Evolutionary conservation across 176 grass and related monocot species (phyloP).

Genomic region (Oropetium thomaeum): DNA sequence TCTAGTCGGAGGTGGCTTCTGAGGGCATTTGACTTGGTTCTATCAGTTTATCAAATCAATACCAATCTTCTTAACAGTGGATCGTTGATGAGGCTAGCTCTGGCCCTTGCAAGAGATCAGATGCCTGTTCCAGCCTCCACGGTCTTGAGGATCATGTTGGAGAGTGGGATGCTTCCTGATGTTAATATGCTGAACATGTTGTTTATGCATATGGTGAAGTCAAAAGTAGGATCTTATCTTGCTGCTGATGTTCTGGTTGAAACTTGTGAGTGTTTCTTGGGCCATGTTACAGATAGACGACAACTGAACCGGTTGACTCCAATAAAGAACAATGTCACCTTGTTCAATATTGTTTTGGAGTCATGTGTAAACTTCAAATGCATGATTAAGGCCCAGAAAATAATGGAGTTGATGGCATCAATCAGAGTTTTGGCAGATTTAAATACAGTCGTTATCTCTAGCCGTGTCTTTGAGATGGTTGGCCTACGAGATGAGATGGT

Average conservation of each 20-base stretch:
- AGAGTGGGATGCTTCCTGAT: slow-evolving; percentile 55
- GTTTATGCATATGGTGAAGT: slow-evolving; percentile 78
- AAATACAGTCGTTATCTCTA: slow-evolving; percentile 50
- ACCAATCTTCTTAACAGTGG: slow-evolving; percentile 45
- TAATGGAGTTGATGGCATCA: slow-evolving; percentile 68
- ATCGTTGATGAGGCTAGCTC: slow-evolving; percentile 51
- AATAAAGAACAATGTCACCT: slow-evolving; percentile 50
- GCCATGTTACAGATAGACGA: slow-evolving; percentile 37
- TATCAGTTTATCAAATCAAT: slow-evolving; percentile 48
- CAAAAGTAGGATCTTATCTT: slow-evolving; percentile 67
- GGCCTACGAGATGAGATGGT: slow-evolving; percentile 70
- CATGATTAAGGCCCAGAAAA: slow-evolving; percentile 64
- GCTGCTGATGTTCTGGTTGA: slow-evolving; percentile 60
- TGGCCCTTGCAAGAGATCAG: slow-evolving; percentile 59
- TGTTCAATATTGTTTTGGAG: slow-evolving; percentile 86
- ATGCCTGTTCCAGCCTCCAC: slow-evolving; percentile 58
- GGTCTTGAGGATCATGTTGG: slow-evolving; percentile 56
- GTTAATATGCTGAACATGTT: slow-evolving; percentile 59
- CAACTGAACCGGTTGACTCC: slow-evolving; percentile 44
- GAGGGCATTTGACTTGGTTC: slow-evolving; percentile 67
- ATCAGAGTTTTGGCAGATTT: slow-evolving; percentile 58
- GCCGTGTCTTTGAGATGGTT: slow-evolving; percentile 61
- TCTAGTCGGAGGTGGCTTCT: slow-evolving; percentile 59
- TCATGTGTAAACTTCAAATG: slow-evolving; percentile 66
- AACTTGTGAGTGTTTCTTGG: slow-evolving; percentile 57